These are phyloP conservation scores for Mucor piriformis DNA, from an alignment of 371 early-diverging fungal species.

Conservation along the genomic window DNA sequence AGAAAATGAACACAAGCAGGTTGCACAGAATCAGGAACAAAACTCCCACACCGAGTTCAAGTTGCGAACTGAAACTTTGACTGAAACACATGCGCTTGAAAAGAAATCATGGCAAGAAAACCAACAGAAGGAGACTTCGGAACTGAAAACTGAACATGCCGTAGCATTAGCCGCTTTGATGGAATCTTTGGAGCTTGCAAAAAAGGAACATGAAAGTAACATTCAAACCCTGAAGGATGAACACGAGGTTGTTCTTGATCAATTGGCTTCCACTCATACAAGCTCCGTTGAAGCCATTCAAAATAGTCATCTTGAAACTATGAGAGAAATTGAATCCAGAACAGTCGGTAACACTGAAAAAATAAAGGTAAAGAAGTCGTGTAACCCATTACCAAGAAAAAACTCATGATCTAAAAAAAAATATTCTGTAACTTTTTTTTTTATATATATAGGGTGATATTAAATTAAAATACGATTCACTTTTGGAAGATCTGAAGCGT, in stretches of 20 bases:
- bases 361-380: conserved; percentile 21
- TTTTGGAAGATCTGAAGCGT: conserved; percentile 21
- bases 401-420: background rate
- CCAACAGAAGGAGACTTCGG: conserved; percentile 2
- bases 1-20: conserved; percentile 6
- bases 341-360: conserved; percentile 22
- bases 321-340: conserved; percentile 24
- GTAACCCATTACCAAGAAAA: background rate
- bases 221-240: conserved; percentile 13
- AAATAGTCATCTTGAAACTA: conserved; percentile 23
- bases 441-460: conserved; percentile 19
- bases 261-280: conserved; percentile 28
- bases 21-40: conserved; percentile 16
- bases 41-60: conserved; percentile 2
- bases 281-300: conserved; percentile 34
- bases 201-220: conserved; percentile 11
- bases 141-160: background rate
- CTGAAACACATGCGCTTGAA: conserved; percentile 3
- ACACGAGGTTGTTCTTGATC: conserved; percentile 20
- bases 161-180: background rate
- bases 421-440: background rate
- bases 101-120: conserved; percentile 9
- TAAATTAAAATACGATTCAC: conserved; percentile 7
- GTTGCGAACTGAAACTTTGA: background rate
- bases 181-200: background rate